A percentile compares a stretch with the other conserved stretches of the same genome.
phyloP scores from a whole-genome alignment of 495 filamentous ascomycete species.

The Extremus antarcticus region DNA sequence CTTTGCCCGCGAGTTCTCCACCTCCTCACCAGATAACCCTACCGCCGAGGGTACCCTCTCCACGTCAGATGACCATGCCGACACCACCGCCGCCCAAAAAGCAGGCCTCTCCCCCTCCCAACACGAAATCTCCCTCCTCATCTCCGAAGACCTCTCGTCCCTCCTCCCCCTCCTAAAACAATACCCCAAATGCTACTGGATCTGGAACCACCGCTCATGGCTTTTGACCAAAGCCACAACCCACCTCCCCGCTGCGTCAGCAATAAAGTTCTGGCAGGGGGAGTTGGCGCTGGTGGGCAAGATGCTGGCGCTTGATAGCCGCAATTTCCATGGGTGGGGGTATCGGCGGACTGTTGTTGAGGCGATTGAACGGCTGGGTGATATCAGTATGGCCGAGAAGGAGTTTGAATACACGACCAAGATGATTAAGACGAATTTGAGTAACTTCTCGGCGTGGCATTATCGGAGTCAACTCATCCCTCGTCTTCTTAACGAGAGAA shows the following conservation, averaged over 20 bases:
- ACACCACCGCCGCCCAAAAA: not conserved
- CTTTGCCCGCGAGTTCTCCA: conserved; percentile 23
- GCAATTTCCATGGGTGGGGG: conserved; percentile 97
- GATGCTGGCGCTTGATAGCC: conserved; percentile 74
- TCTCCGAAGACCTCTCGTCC: conserved; percentile 61
- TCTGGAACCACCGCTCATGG: conserved; percentile 97
- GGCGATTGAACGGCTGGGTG: conserved; percentile 47
- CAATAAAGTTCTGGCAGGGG: conserved; percentile 62
- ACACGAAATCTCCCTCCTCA: conserved; percentile 24
- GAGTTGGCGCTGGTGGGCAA: conserved; percentile 73
- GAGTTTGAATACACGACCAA: conserved; percentile 85
- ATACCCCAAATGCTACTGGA: conserved; percentile 97
- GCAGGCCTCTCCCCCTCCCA: conserved; percentile 5
- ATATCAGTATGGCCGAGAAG: conserved; percentile 51
- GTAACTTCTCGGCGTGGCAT: conserved; percentile 98
- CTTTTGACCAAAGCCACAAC: conserved; percentile 58
- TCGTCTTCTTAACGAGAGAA: conserved; percentile 55
- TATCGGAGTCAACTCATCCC: conserved; percentile 74
- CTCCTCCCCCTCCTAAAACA: conserved; percentile 71
- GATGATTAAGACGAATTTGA: conserved; percentile 72
- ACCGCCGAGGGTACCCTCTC: not conserved
- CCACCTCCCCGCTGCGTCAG: conserved; percentile 42
- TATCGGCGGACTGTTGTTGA: conserved; percentile 70
- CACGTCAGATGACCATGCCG: not conserved
- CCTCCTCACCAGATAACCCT: not conserved